Conservation (phyloP, 495 filamentous ascomycete species). For the Pyrenula massariospora region DNA sequence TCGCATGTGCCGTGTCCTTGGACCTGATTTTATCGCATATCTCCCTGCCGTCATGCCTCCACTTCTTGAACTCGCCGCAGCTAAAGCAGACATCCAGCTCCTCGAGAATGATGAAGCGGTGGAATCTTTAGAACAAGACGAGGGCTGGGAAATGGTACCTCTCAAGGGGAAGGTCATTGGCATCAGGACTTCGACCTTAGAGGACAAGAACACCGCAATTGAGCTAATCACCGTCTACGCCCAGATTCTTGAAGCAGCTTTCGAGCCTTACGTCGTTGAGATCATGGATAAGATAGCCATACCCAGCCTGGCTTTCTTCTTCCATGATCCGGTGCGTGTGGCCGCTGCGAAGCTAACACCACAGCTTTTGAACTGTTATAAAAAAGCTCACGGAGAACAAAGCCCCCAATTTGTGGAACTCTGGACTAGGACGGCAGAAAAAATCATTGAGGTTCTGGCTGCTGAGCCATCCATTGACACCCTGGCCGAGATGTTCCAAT, state of each 20-base stretch:
- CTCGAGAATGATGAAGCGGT: conserved; percentile 93
- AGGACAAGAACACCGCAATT: conserved; percentile 98
- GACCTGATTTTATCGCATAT: conserved; percentile 82
- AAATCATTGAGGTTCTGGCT: conserved; percentile 86
- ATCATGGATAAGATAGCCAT: conserved; percentile 96
- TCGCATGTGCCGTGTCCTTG: conserved; percentile 92
- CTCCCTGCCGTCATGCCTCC: conserved; percentile 90
- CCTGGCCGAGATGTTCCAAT: conserved; percentile 98
- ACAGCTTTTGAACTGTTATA: conserved; percentile 87
- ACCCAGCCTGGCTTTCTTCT: conserved; percentile 94
- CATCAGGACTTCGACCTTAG: conserved; percentile 91
- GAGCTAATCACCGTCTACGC: conserved; percentile 96
- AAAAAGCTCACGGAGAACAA: conserved; percentile 68
- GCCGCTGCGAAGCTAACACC: conserved; percentile 92
- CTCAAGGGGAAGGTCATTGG: conserved; percentile 95
- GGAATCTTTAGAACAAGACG: conserved; percentile 83
- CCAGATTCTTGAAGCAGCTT: conserved; percentile 80
- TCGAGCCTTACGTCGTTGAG: conserved; percentile 81
- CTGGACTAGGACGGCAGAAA: conserved; percentile 78
- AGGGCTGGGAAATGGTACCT: conserved; percentile 96
- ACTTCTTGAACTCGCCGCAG: conserved; percentile 77
- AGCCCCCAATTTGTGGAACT: conserved; percentile 65
- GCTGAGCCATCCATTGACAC: conserved; percentile 94
- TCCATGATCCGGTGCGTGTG: conserved; percentile 95
- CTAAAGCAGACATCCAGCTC: conserved; percentile 95